phyloP scores from a whole-genome alignment of 306 rosid genomes.

The Citrullus amarus region DNA sequence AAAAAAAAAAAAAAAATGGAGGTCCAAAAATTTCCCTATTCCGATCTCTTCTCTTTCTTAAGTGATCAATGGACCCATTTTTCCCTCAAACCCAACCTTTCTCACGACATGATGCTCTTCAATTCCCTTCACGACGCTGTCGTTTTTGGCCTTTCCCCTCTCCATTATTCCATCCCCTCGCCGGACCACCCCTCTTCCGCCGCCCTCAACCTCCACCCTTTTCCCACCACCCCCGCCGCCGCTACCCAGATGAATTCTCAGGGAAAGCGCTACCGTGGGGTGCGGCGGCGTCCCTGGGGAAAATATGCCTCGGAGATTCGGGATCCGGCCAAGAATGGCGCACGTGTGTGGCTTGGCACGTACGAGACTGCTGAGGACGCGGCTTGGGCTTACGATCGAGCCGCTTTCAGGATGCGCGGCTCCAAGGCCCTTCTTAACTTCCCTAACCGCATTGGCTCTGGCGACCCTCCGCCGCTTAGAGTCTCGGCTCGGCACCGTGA shows the following conservation, averaged over 20 bases:
- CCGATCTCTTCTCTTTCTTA: not conserved
- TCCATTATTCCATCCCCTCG: not conserved
- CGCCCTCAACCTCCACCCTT: not conserved
- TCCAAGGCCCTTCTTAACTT: conserved; percentile 50
- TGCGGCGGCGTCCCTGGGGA: conserved; percentile 48
- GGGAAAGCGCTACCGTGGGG: conserved; percentile 39
- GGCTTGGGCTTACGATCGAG: conserved; percentile 48
- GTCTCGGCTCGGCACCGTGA: conserved; percentile 28
- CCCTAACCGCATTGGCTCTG: conserved; percentile 37
- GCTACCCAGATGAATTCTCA: not conserved
- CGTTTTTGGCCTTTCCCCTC: conserved; percentile 31
- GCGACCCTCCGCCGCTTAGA: conserved; percentile 36
- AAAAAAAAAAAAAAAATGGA: not conserved
- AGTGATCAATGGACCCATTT: conserved; percentile 31
- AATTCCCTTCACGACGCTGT: conserved; percentile 30
- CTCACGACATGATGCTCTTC: conserved; percentile 39
- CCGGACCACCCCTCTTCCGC: not conserved
- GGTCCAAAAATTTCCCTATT: not conserved
- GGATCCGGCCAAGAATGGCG: conserved; percentile 41
- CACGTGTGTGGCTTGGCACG: conserved; percentile 53
- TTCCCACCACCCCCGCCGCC: not conserved
- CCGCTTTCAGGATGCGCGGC: conserved; percentile 43
- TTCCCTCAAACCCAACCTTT: conserved; percentile 28
- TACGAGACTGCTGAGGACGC: conserved; percentile 54
- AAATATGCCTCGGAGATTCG: conserved; percentile 51